Conservation (phyloP, 1,284 basidiomycete species). For the Papiliotrema laurentii region DNA sequence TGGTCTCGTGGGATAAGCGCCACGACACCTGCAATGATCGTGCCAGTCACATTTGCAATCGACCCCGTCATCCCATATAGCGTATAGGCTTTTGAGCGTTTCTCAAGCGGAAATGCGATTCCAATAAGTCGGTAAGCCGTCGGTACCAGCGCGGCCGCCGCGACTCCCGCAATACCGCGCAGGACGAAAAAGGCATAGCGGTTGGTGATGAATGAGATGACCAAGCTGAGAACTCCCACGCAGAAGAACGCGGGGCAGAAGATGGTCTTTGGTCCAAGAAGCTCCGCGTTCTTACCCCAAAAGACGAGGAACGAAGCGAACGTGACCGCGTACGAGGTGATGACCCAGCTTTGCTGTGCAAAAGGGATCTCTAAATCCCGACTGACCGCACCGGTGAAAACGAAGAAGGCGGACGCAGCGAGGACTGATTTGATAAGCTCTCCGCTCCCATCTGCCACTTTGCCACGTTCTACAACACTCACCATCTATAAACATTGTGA, state of each 20-base stretch:
- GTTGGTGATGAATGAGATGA: constrained; percentile 24
- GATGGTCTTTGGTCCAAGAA: constrained; percentile 35
- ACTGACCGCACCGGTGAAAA: not conserved
- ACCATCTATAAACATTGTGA: constrained; percentile 1
- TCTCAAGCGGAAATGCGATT: constrained; percentile 29
- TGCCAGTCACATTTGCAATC: constrained; percentile 6
- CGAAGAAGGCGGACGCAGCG: not conserved
- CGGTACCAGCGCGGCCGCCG: constrained; percentile 7
- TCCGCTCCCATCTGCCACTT: too few relatives aligned
- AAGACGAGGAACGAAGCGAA: constrained; percentile 35
- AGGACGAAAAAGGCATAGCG: constrained; percentile 12
- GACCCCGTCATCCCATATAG: constrained; percentile 43
- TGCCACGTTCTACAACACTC: too few relatives aligned
- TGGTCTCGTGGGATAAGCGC: constrained; percentile 25
- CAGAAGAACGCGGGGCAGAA: constrained; percentile 25
- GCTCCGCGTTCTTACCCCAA: constrained; percentile 38
- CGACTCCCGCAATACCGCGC: constrained; percentile 3
- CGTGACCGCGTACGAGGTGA: constrained; percentile 23
- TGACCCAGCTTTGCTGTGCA: constrained; percentile 1
- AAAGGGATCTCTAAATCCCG: not conserved
- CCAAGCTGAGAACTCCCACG: constrained; percentile 20
- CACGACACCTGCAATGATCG: constrained; percentile 2
- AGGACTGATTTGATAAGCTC: not conserved
- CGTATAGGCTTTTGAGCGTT: constrained; percentile 36
- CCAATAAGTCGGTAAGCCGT: constrained; percentile 43